phyloP scores from a whole-genome alignment of 768 basidiomycete species.

The Mycena amicta region DNA sequence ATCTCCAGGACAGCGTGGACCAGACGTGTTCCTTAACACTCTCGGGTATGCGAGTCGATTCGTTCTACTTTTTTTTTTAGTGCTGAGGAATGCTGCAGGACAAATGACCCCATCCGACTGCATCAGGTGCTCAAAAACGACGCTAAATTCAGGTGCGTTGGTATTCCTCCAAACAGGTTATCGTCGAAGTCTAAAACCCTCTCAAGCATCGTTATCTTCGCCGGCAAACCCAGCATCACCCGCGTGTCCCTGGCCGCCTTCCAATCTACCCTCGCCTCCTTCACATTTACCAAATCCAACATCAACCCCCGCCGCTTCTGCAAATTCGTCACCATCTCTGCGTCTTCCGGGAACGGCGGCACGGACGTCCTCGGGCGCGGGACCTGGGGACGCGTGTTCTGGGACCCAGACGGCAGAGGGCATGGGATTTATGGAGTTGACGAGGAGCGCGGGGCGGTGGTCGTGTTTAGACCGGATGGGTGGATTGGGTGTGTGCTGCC shows the following conservation, averaged over 20 bases:
- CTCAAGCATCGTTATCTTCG: constrained; percentile 22
- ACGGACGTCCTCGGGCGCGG: constrained; percentile 17
- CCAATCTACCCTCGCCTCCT: constrained; percentile 7
- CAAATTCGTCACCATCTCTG: constrained; percentile 21
- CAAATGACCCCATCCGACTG: constrained; percentile 21
- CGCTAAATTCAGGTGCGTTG: constrained; percentile 21
- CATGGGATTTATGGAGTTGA: constrained; percentile 26
- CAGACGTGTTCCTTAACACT: constrained; percentile 21
- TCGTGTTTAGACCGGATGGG: constrained; percentile 24
- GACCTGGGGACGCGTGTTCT: constrained; percentile 17
- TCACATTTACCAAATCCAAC: constrained; percentile 7
- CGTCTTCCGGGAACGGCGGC: constrained; percentile 14
- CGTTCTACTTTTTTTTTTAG: background rate
- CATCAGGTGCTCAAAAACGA: constrained; percentile 24
- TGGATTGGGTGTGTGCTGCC: constrained; percentile 20
- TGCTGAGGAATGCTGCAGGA: background rate
- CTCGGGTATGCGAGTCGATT: constrained; percentile 11
- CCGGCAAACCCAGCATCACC: constrained; percentile 18
- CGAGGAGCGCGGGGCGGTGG: constrained; percentile 16
- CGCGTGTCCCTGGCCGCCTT: constrained; percentile 4
- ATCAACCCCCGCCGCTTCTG: constrained; percentile 12
- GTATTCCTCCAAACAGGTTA: background rate
- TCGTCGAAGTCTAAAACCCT: background rate
- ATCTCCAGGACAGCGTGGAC: constrained; percentile 21
- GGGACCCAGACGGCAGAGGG: constrained; percentile 20